Conservation (phyloP, 2,329 filamentous ascomycete genomes). For the Clathrospora elynae region DNA sequence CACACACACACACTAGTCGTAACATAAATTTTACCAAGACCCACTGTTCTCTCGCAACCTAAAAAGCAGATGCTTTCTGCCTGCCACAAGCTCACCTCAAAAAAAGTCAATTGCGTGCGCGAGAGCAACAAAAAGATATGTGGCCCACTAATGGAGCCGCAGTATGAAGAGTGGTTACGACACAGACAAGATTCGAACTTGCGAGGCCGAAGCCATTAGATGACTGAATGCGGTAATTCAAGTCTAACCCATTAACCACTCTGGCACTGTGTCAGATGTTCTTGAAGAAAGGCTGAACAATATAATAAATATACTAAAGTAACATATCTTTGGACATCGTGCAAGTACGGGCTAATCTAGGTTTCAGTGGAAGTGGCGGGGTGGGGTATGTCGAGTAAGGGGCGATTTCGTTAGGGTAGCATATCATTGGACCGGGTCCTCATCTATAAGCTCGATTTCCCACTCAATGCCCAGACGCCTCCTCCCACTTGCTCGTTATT, state of each 20-base stretch:
- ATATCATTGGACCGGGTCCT: constrained; percentile 22
- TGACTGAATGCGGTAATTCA: constrained; percentile 45
- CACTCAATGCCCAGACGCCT: constrained; percentile 44
- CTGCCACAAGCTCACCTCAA: no score
- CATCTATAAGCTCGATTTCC: constrained; percentile 40
- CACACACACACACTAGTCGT: no score
- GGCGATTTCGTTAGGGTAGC: constrained; percentile 5
- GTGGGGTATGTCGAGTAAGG: neutral
- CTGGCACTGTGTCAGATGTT: constrained; percentile 41
- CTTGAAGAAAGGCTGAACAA: constrained; percentile 1
- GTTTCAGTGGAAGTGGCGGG: constrained; percentile 1
- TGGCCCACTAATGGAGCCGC: no score
- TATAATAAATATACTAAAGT: constrained; percentile 1
- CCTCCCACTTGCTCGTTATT: no score
- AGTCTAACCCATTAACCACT: constrained; percentile 53
- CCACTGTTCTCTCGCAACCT: no score
- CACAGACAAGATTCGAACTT: constrained; percentile 47
- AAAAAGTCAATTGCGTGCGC: no score
- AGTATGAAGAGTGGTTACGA: constrained; percentile 17
- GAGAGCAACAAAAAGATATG: no score
- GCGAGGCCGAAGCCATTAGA: constrained; percentile 52
- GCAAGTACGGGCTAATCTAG: neutral
- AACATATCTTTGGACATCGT: neutral
- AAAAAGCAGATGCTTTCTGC: no score
- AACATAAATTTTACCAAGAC: no score